Base-by-base conservation (phyloP, 768 basidiomycete species). In the Boletus vermiculosoides region DNA sequence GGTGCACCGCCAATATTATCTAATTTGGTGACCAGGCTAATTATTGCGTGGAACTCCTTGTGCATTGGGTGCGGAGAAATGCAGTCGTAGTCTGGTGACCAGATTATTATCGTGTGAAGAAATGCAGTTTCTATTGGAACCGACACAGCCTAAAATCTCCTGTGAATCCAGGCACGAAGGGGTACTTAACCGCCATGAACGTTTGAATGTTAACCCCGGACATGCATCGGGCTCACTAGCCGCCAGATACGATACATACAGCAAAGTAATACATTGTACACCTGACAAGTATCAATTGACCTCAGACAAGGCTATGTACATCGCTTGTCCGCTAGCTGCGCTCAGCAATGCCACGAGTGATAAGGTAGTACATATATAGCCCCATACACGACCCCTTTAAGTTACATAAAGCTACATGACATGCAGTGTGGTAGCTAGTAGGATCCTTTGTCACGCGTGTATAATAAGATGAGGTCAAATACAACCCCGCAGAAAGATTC, bases 1-100 rank as follows among this genome's bases (percentile, higher is more conserved):
- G 36, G 45, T 48, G 55, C 55, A 57, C 55, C 20, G 56, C 56
- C 44, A 23, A 52, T 7, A 6, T 23, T 12, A 28, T 28, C 6
- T 41, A 20, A 12, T 41, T 20, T 41, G 20, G 20, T 20, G 8
- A 39, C 37, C 37, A 4, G 18, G 9, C 37, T 33, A 31, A 31
- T 16, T 37, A 28, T 28, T n/a, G 28, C n/a, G n/a, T n/a, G n/a
- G n/a, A n/a, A n/a, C 6, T 11, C 18, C 39, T 36, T 36, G 34
- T n/a, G n/a, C n/a, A n/a, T 15, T 15, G 13, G 6, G 13, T 34
- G 33, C 33, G 28, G 13, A n/a, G 13, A 12, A 33, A 34, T 15
- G 15, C 34, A 34, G 34, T 15, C 28, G 28, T 41, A 20, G 40
- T 41, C 40, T 41, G 20, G 40, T 20, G 8, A 39, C 37, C 37